These are phyloP conservation scores for Tagetes patula DNA, from an alignment of 129 eudicot species.

Conservation along the genomic window DNA sequence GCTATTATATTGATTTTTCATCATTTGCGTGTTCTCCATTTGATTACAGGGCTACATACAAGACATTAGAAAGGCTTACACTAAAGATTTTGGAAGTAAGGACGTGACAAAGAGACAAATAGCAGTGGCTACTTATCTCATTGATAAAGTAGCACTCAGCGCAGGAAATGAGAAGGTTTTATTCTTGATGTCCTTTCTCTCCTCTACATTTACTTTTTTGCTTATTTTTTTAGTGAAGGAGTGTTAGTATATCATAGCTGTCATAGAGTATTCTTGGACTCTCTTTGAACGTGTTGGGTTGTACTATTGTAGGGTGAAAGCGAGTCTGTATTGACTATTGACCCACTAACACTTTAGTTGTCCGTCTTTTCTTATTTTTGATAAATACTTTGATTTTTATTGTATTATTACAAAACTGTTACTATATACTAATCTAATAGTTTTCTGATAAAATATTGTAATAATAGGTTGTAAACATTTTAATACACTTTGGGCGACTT, in stretches of 20 bases:
- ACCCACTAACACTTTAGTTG: neutral
- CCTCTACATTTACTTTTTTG: neutral
- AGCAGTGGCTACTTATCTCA: constrained; percentile 93
- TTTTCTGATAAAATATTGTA: too few relatives aligned
- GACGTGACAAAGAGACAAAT: constrained; percentile 69
- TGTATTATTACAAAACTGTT: too few relatives aligned
- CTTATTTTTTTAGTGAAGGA: neutral
- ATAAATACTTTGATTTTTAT: too few relatives aligned
- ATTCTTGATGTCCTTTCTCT: constrained; percentile 6
- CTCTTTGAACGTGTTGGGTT: neutral
- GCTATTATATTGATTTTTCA: neutral
- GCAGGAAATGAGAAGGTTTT: constrained; percentile 94
- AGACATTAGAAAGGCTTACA: constrained; percentile 73
- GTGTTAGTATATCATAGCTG: neutral
- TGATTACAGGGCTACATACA: constrained; percentile 60
- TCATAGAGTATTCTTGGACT: neutral
- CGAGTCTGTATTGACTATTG: neutral
- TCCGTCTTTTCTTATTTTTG: neutral
- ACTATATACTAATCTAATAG: too few relatives aligned
- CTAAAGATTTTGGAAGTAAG: constrained; percentile 65
- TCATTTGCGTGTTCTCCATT: neutral
- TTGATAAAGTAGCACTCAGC: constrained; percentile 89
- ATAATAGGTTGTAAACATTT: too few relatives aligned
- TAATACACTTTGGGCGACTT: too few relatives aligned
- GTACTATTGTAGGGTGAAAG: neutral